Evolutionary conservation across 805 yeast genomes (phyloP).

Genomic region (Lachancea lanzarotensis): DNA sequence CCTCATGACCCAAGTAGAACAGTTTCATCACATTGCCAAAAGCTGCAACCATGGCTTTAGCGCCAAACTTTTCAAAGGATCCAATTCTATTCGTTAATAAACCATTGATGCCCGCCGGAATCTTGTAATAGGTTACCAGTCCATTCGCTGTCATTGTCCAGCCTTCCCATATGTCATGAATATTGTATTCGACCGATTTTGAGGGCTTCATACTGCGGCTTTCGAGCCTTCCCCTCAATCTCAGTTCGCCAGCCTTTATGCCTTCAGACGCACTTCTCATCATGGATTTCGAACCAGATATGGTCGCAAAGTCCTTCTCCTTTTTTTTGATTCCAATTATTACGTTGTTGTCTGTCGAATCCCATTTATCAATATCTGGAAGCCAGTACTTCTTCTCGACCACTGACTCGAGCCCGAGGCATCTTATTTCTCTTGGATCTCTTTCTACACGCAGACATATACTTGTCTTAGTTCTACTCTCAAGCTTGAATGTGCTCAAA

Average conservation of each 20-base stretch:
- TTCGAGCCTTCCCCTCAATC: conserved; percentile 10
- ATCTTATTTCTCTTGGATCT: conserved; percentile 86
- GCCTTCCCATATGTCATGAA: conserved; percentile 64
- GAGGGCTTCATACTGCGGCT: conserved; percentile 6
- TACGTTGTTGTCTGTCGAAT: conserved; percentile 68
- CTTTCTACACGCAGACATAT: conserved; percentile 87
- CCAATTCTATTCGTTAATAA: conserved; percentile 51
- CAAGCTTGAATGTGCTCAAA: conserved; percentile 66
- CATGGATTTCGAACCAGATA: conserved; percentile 1
- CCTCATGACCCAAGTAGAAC: conserved; percentile 69
- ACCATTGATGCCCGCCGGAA: conserved; percentile 44
- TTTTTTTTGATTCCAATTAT: conserved; percentile 58
- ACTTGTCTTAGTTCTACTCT: conserved; percentile 67
- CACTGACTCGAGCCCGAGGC: conserved; percentile 75
- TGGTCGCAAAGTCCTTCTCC: conserved; percentile 19
- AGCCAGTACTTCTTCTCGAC: conserved; percentile 65
- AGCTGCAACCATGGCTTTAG: conserved; percentile 65
- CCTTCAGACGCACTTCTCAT: conserved; percentile 17
- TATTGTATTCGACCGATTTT: conserved; percentile 26
- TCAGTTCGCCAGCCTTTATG: conserved; percentile 14
- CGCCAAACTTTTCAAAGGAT: conserved; percentile 65
- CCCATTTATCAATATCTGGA: conserved; percentile 68
- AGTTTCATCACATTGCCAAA: conserved; percentile 71
- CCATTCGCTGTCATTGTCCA: conserved; percentile 73
- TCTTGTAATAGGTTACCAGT: conserved; percentile 48